Evolutionary conservation across 345 rosid genomes (phyloP), one percentile per base, ranked within the genome.

Genomic region (Camelina laxa): DNA sequence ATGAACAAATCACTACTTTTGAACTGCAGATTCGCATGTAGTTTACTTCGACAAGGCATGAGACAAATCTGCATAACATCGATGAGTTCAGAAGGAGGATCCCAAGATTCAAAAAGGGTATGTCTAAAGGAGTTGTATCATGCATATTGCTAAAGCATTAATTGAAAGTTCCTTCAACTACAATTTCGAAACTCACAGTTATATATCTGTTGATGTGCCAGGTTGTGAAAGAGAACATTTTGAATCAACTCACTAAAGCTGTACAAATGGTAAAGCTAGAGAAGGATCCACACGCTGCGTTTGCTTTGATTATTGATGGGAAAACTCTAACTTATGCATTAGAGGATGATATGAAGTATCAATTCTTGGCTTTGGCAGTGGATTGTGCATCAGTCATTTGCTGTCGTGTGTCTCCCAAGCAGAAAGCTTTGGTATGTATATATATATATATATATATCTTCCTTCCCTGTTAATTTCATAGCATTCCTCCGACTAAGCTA

Each of bases 401-500:
- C 81, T 95, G 99, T 31, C 99, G 99, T 11, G 97, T 92, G 38
- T 95, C 99, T 77, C 98, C 99, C 72, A 95, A 90, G 82, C 99
- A 95, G 82, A 95, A 95, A 82, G 99, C 98, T 11, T 74, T 95
- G 85, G 99, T 93, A 85, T 67, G 74, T 27, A 58, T 60, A 54
- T 60, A 30, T 13, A n/a, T n/a, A n/a, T n/a, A n/a, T 67, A 75
- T 27, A 58, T 60, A 54, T 60, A 30, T 13, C 9, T 58, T 21
- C 47, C 22, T 41, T 36, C 19, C 58, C 11, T 22, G 8, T 21
- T 54, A 59, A 6, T 74, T 41, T 55, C 3, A 56, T 9, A 31
- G 21, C 49, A 38, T 56, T 65, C n/a, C 7, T 38, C 10, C 6
- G 35, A 50, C 31, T 31, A 19, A 30, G 51, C 50, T 45, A 48